These are phyloP conservation scores for Codiaeum variegatum DNA, from an alignment of 441 rosid genomes.

Conservation along the genomic window DNA sequence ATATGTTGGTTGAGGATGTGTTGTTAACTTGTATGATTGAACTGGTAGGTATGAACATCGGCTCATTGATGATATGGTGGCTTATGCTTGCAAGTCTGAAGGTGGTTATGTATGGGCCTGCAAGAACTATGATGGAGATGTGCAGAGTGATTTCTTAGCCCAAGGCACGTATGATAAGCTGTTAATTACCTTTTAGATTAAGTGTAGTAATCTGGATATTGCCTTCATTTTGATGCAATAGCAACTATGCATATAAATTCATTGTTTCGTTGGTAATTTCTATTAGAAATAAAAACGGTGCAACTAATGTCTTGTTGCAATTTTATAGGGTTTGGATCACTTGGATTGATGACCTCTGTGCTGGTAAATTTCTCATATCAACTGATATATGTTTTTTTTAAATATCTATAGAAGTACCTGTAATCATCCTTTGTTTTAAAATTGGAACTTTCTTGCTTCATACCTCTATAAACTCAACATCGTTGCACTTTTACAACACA, in stretches of 20 bases:
- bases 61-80: conserved; percentile 92
- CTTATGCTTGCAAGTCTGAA: conserved; percentile 80
- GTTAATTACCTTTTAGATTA: not conserved
- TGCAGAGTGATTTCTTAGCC: conserved; percentile 91
- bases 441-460: not conserved
- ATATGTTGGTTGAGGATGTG: not conserved
- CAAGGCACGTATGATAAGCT: conserved; percentile 50
- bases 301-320: conserved; percentile 17
- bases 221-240: not conserved
- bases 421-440: not conserved
- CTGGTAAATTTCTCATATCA: conserved; percentile 42
- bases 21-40: conserved; percentile 20
- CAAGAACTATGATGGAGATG: conserved; percentile 94
- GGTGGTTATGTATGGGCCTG: conserved; percentile 95
- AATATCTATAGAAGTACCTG: not conserved
- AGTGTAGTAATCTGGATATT: not conserved
- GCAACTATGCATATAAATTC: not conserved
- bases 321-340: conserved; percentile 77
- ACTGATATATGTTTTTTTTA: not conserved
- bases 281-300: not conserved
- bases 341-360: conserved; percentile 90
- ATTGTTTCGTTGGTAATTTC: not conserved
- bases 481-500: not conserved
- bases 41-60: conserved; percentile 80
- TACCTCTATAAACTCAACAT: not conserved